Percentiles rank a stretch among this genome's conserved stretches.
Conservation (phyloP, 768 basidiomycete species). For the Crassisporium funariophilum region DNA sequence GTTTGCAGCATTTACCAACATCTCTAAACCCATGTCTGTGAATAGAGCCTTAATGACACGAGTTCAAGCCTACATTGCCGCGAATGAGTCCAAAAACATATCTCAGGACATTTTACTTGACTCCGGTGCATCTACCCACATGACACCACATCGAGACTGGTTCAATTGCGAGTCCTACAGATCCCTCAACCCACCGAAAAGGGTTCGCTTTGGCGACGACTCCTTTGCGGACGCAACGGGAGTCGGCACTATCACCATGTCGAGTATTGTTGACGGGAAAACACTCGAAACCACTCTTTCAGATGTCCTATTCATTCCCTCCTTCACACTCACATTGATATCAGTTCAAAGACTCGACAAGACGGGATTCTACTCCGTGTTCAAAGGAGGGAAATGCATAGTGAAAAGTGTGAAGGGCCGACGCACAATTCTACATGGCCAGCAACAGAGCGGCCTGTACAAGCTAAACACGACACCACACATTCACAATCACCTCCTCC, state of each 20-base stretch:
- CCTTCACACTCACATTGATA: constrained; percentile 7
- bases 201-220: constrained; percentile 11
- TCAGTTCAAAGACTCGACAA: constrained; percentile 5
- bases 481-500: background rate
- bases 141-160: constrained; percentile 7
- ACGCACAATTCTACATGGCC: background rate
- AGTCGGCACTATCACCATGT: constrained; percentile 7
- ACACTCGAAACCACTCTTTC: background rate
- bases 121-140: constrained; percentile 14
- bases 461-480: constrained; percentile 3
- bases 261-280: background rate
- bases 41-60: too few relatives aligned
- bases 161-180: constrained; percentile 7
- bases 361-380: constrained; percentile 2
- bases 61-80: too few relatives aligned
- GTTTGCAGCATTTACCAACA: too few relatives aligned
- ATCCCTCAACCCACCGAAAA: constrained; percentile 1
- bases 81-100: too few relatives aligned
- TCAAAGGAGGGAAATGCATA: constrained; percentile 6
- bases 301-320: constrained; percentile 6
- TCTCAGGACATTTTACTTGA: constrained; percentile 12
- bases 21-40: too few relatives aligned
- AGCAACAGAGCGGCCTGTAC: background rate
- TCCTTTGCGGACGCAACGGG: constrained; percentile 8
- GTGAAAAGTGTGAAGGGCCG: background rate